phyloP scores from a whole-genome alignment of 495 filamentous ascomycete genomes.

The Sporormia fimetaria region DNA sequence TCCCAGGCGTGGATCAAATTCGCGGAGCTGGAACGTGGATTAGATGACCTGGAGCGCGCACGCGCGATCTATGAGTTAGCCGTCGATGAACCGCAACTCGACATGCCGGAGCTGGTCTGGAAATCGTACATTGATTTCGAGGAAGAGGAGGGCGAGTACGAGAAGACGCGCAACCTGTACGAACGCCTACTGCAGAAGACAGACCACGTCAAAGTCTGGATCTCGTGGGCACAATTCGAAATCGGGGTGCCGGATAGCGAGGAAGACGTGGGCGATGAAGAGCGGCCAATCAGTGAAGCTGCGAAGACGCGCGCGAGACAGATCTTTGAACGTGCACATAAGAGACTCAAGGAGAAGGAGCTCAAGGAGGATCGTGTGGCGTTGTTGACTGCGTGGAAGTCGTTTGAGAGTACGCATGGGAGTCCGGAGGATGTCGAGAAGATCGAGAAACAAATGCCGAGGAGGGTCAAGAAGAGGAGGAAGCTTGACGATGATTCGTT shows the following conservation, averaged over 20 bases:
- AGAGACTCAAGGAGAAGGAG: constrained; percentile 80
- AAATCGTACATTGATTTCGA: constrained; percentile 98
- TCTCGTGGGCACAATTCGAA: constrained; percentile 91
- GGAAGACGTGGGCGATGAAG: constrained; percentile 46
- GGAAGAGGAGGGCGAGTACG: constrained; percentile 84
- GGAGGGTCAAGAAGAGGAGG: constrained; percentile 85
- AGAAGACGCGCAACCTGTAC: constrained; percentile 68
- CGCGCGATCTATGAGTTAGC: constrained; percentile 91
- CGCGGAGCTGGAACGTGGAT: constrained; percentile 76
- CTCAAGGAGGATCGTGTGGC: constrained; percentile 83
- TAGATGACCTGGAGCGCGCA: constrained; percentile 78
- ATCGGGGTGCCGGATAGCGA: constrained; percentile 68
- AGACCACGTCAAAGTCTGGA: constrained; percentile 97
- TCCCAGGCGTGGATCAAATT: constrained; percentile 91
- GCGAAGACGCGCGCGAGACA: constrained; percentile 71
- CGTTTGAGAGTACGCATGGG: constrained; percentile 80
- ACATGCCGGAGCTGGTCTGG: constrained; percentile 97
- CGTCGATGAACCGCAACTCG: constrained; percentile 68
- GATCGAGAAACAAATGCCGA: constrained; percentile 86
- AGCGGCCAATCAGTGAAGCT: constrained; percentile 63
- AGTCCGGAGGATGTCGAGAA: constrained; percentile 64
- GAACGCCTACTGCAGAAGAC: constrained; percentile 87
- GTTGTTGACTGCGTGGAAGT: constrained; percentile 80
- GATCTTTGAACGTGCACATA: constrained; percentile 78
- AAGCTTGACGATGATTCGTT: constrained; percentile 89